Evolutionary conservation across 2,329 filamentous ascomycete genomes (phyloP).

Genomic region (Cladophialophora bantiana): DNA sequence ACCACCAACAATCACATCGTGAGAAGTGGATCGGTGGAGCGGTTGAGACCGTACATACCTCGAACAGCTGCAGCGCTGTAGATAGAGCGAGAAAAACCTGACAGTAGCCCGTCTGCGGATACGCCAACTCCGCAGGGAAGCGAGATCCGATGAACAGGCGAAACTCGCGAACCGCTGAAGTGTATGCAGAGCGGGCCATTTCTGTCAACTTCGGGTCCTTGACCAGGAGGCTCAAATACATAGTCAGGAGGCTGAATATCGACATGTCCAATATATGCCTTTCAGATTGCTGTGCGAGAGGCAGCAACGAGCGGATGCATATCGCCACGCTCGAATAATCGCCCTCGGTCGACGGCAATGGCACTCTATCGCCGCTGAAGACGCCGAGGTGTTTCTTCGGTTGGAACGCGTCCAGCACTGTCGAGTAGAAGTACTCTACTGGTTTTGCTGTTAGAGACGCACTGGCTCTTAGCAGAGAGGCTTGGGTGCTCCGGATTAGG

Average conservation of each 20-base stretch:
- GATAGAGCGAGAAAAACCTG: constrained; percentile 11
- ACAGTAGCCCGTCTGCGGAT: background rate
- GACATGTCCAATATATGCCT: constrained; percentile 11
- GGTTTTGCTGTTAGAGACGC: background rate
- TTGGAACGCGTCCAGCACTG: constrained; percentile 14
- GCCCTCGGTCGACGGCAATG: background rate
- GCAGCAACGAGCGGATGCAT: constrained; percentile 15
- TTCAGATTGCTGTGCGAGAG: constrained; percentile 1
- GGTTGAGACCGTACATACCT: background rate
- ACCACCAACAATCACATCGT: background rate
- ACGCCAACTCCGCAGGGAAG: background rate
- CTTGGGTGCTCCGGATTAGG: background rate
- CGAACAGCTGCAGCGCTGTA: constrained; percentile 18
- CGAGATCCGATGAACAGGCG: constrained; percentile 9
- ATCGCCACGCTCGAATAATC: constrained; percentile 15
- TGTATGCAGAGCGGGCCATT: constrained; percentile 14
- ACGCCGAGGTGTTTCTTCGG: background rate
- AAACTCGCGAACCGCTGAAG: constrained; percentile 9
- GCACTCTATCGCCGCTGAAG: constrained; percentile 15
- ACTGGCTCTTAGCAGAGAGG: background rate
- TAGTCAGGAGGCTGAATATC: constrained; percentile 15
- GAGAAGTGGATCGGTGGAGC: background rate
- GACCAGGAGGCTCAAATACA: constrained; percentile 15
- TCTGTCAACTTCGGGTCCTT: constrained; percentile 7
- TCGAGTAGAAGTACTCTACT: constrained; percentile 15